Evolutionary conservation across 257 asterid genomes (phyloP).

Genomic region (Solanum microdontum): DNA sequence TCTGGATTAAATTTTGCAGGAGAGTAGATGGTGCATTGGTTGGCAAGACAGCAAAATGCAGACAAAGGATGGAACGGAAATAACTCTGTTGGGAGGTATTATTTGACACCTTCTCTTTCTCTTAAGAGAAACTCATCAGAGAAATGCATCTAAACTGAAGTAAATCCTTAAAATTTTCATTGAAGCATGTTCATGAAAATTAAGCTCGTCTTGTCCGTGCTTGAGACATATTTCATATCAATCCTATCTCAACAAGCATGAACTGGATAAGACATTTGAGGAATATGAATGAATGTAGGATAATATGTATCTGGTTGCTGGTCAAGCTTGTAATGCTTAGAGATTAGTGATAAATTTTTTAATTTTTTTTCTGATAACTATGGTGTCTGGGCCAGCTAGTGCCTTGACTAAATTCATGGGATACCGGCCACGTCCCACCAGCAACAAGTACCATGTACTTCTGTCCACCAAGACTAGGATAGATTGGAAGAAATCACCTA

Average conservation of each 20-base stretch:
- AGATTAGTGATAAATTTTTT: background rate
- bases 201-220: background rate
- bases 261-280: background rate
- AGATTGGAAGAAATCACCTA: background rate
- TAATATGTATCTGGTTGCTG: background rate
- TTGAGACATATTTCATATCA: background rate
- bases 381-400: background rate
- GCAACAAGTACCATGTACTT: background rate
- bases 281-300: background rate
- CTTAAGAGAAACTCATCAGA: background rate
- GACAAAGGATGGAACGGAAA: conserved; percentile 31
- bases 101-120: background rate
- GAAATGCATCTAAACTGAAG: background rate
- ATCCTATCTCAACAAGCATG: background rate
- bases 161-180: background rate
- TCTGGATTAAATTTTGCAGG: conserved; percentile 27
- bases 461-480: background rate
- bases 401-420: background rate
- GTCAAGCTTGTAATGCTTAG: background rate
- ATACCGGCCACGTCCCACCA: background rate
- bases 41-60: conserved; percentile 57
- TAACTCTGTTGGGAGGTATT: conserved; percentile 68
- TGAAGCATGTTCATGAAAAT: background rate
- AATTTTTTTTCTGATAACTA: background rate
- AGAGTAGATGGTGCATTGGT: conserved; percentile 58